These are phyloP conservation scores for Mortierella sp. DNA, from an alignment of 371 early-diverging fungal genomes.

Conservation along the genomic window DNA sequence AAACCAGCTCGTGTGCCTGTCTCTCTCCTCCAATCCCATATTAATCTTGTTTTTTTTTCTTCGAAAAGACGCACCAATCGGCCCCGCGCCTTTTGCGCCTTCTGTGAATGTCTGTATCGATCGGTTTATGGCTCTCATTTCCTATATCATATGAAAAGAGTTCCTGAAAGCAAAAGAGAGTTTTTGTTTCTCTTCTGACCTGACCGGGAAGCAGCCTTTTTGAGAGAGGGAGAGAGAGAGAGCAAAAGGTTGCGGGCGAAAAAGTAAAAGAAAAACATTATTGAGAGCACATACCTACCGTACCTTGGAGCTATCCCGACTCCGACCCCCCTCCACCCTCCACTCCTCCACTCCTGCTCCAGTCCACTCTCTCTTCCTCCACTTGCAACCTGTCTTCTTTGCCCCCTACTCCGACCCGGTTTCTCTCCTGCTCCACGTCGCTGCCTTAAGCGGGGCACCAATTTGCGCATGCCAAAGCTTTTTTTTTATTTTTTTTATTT, in stretches of 20 bases:
- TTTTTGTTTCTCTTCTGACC: not conserved
- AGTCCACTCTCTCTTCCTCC: not conserved
- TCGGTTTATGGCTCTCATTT: not conserved
- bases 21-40: not conserved
- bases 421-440: constrained; percentile 11
- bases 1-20: constrained; percentile 1
- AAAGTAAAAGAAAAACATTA: not conserved
- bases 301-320: not conserved
- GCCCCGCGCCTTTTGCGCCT: not conserved
- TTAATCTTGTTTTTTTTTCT: not conserved
- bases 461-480: not conserved
- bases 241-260: not conserved
- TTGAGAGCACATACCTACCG: not conserved
- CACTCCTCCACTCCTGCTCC: not conserved
- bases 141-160: constrained; percentile 12
- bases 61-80: not conserved
- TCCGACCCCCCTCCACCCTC: not conserved
- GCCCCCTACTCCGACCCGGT: constrained; percentile 5
- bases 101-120: not conserved
- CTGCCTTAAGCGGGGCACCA: constrained; percentile 9
- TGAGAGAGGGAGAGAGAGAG: not conserved
- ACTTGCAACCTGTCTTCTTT: not conserved
- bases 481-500: too few species aligned
- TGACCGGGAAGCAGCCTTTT: constrained; percentile 7
- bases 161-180: not conserved